A percentile compares a stretch with the other conserved stretches of the same genome.
Conservation (phyloP, 129 eudicot species). For the Flaveria bidentis region DNA sequence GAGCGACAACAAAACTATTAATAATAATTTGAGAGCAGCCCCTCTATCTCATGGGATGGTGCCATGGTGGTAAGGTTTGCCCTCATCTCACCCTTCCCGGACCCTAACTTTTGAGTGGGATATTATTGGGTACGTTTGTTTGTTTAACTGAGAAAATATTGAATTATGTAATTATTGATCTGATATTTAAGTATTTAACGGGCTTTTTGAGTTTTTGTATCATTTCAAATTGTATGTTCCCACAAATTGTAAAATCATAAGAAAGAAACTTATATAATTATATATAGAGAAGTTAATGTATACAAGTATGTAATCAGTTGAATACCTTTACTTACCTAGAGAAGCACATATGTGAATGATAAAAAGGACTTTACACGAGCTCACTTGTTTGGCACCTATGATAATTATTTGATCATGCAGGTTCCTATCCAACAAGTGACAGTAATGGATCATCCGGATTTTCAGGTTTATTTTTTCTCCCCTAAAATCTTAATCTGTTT, state of each 20-base stretch:
- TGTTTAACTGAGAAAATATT: no score
- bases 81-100: no score
- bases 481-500: neutral
- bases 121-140: no score
- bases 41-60: no score
- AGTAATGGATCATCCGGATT: conserved; percentile 78
- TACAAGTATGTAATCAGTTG: neutral
- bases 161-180: no score
- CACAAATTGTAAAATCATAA: neutral
- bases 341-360: neutral
- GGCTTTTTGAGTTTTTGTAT: neutral
- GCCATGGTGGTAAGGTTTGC: no score
- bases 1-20: no score
- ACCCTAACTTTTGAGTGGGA: no score
- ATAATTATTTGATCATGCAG: conserved; percentile 46
- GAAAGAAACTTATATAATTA: neutral
- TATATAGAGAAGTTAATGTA: neutral
- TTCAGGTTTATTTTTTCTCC: conserved; percentile 60
- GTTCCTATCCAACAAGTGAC: conserved; percentile 77
- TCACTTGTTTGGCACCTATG: conserved; percentile 17
- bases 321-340: neutral
- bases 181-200: neutral
- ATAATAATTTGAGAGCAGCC: no score
- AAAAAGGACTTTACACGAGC: neutral
- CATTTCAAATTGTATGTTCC: neutral